Percentiles rank a stretch among this genome's conserved stretches.
These are phyloP conservation scores for Cercospora sp. DNA, from an alignment of 2,329 filamentous ascomycete genomes.

Conservation along the genomic window DNA sequence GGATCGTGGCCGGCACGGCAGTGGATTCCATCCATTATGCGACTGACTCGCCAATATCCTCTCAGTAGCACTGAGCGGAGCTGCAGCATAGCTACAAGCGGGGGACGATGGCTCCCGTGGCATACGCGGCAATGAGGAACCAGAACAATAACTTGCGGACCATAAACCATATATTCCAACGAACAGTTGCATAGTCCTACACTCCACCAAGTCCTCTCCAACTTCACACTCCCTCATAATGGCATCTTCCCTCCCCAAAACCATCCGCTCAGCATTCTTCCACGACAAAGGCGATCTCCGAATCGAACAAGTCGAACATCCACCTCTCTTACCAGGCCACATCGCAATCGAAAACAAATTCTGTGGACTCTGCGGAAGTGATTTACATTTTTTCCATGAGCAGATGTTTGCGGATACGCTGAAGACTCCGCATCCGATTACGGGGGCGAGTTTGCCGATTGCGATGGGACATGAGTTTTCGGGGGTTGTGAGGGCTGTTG, in stretches of 20 bases:
- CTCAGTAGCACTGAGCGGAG: background rate
- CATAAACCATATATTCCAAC: background rate
- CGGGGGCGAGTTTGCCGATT: slow-evolving; percentile 7
- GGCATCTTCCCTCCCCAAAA: background rate
- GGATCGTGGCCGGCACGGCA: background rate
- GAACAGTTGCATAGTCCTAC: no score
- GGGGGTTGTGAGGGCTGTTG: slow-evolving; percentile 8
- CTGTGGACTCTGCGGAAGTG: slow-evolving; percentile 17
- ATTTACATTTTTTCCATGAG: slow-evolving; percentile 16
- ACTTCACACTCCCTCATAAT: background rate
- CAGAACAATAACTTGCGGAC: background rate
- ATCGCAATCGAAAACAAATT: slow-evolving; percentile 16
- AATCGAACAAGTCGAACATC: slow-evolving; percentile 12
- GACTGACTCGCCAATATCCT: background rate
- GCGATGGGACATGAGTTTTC: slow-evolving; percentile 18
- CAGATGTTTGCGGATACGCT: slow-evolving; percentile 4
- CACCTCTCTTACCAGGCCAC: slow-evolving; percentile 3
- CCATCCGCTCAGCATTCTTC: slow-evolving; percentile 12
- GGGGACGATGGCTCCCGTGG: background rate
- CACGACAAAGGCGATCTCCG: slow-evolving; percentile 11
- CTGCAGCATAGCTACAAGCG: background rate
- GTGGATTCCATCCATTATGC: background rate
- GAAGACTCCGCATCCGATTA: slow-evolving; percentile 15
- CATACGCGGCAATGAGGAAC: background rate
- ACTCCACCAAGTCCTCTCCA: no score